A percentile compares a stretch with the other conserved stretches of the same genome.
Conservation (phyloP, 2,329 filamentous ascomycete species). For the Pseudogymnoascus sp. region DNA sequence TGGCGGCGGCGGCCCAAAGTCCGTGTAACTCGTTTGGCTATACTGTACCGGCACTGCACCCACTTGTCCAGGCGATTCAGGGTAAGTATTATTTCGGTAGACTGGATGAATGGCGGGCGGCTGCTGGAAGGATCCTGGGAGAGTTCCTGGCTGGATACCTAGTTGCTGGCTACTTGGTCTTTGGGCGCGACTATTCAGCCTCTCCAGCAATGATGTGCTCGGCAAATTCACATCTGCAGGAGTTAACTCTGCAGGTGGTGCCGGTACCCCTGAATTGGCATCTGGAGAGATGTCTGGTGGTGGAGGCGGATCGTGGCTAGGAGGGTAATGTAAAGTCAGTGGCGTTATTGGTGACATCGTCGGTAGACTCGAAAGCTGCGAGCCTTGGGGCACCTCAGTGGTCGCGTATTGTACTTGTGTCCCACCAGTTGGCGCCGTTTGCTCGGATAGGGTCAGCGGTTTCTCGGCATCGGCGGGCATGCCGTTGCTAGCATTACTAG, state of each 20-base stretch:
- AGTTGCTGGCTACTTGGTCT: background rate
- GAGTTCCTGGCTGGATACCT: background rate
- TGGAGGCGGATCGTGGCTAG: background rate
- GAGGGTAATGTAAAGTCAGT: conserved; percentile 12
- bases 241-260: conserved; percentile 10
- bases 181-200: background rate
- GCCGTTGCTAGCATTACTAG: background rate
- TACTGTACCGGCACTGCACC: background rate
- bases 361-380: background rate
- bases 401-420: background rate
- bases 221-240: background rate
- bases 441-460: background rate
- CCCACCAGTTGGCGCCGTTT: background rate
- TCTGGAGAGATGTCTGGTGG: conserved; percentile 7
- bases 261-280: conserved; percentile 12
- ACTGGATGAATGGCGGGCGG: background rate
- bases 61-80: background rate
- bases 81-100: background rate
- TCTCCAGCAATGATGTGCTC: background rate
- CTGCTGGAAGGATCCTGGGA: background rate
- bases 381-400: background rate
- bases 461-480: background rate
- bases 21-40: background rate
- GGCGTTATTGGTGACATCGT: background rate
- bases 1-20: background rate